A percentile compares a stretch with the other conserved stretches of the same genome.
These are phyloP conservation scores for Apostasia ramifera DNA, from an alignment of 106 monocot genomes.

Conservation along the genomic window DNA sequence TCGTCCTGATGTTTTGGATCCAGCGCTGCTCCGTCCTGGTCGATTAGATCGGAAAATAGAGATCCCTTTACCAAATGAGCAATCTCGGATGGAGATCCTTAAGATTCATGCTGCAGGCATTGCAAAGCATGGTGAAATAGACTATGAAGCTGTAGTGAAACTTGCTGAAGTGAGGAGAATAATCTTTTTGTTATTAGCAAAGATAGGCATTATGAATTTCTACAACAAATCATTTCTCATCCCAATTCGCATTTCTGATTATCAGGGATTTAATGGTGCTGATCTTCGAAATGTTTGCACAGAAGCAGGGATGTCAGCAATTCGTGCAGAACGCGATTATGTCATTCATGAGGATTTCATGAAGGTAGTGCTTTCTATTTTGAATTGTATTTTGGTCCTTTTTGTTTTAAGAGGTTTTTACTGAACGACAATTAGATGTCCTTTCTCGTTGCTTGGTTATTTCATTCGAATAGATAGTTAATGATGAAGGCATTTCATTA, in stretches of 20 bases:
- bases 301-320: slow-evolving; percentile 95
- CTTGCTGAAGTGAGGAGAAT: slow-evolving; percentile 65
- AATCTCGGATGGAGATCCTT: slow-evolving; percentile 89
- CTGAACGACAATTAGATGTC: too few relatives aligned
- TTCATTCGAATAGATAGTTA: too few relatives aligned
- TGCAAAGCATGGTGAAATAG: slow-evolving; percentile 94
- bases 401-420: too few relatives aligned
- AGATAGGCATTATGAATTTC: background rate
- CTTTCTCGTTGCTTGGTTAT: too few relatives aligned
- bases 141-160: slow-evolving; percentile 91
- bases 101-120: slow-evolving; percentile 97
- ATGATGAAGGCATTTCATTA: too few relatives aligned
- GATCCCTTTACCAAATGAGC: slow-evolving; percentile 94
- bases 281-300: slow-evolving; percentile 96
- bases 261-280: slow-evolving; percentile 93
- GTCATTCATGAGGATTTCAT: slow-evolving; percentile 97
- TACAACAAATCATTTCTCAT: background rate
- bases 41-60: slow-evolving; percentile 92
- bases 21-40: slow-evolving; percentile 90
- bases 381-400: too few relatives aligned
- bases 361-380: slow-evolving; percentile 44
- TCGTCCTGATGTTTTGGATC: slow-evolving; percentile 91
- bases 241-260: background rate
- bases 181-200: background rate
- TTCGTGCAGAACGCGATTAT: slow-evolving; percentile 94